phyloP scores from a whole-genome alignment of 257 asterid genomes.

The Solanum ossicruentum region DNA sequence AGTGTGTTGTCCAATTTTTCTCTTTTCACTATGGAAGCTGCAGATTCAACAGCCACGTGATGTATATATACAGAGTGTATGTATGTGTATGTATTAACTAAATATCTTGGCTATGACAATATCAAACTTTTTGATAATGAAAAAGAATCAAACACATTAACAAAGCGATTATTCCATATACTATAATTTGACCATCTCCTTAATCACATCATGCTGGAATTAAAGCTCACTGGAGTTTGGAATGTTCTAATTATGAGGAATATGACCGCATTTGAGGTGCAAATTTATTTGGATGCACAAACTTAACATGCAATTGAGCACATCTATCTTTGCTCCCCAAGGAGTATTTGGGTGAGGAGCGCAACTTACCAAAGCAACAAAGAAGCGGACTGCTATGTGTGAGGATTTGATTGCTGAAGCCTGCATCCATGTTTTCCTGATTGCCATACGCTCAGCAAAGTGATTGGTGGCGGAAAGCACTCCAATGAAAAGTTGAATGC shows the following conservation, averaged over 20 bases:
- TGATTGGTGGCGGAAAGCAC: conserved; percentile 96
- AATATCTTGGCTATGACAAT: not conserved
- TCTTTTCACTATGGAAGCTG: not conserved
- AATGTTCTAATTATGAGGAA: not conserved
- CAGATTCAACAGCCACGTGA: not conserved
- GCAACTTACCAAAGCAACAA: conserved; percentile 45
- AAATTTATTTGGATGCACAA: not conserved
- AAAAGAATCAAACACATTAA: conserved; percentile 13
- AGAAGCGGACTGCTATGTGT: conserved; percentile 78
- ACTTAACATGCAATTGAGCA: not conserved
- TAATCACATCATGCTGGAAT: not conserved
- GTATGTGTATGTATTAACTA: not conserved
- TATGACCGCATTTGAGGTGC: not conserved
- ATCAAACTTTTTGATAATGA: not conserved
- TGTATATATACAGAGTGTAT: not conserved
- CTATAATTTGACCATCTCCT: not conserved
- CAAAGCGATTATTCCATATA: not conserved
- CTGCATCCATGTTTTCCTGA: conserved; percentile 96
- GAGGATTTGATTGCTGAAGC: conserved; percentile 50
- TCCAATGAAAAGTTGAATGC: conserved; percentile 70
- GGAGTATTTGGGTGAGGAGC: not conserved
- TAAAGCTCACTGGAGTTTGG: not conserved
- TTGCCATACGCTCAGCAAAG: conserved; percentile 98
- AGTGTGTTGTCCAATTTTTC: not conserved
- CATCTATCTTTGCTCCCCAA: not conserved